These are phyloP conservation scores for Parsonsia alboflavescens DNA, from an alignment of 257 asterid genomes.

Conservation along the genomic window DNA sequence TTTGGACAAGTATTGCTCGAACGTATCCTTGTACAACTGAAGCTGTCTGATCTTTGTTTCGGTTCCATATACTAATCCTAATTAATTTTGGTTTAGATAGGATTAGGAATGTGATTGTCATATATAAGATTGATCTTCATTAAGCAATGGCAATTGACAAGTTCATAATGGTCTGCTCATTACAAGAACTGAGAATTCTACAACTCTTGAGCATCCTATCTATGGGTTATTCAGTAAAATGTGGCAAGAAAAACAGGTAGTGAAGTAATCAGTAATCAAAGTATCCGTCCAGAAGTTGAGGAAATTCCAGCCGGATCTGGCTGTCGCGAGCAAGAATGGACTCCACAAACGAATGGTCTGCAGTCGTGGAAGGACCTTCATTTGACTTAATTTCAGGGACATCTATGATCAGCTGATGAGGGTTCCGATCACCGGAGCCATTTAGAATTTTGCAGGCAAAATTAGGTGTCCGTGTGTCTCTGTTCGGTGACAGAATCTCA, in stretches of 20 bases:
- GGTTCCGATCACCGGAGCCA: not conserved
- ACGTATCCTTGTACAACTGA: too few species aligned
- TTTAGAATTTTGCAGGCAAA: not conserved
- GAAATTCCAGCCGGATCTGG: slow-evolving; percentile 64
- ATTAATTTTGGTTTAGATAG: too few species aligned
- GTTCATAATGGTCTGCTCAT: not conserved
- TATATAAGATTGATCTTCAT: not conserved
- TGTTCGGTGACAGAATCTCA: slow-evolving; percentile 14
- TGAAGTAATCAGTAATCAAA: slow-evolving; percentile 28
- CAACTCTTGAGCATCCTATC: not conserved
- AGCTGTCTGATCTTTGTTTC: not conserved
- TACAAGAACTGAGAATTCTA: not conserved
- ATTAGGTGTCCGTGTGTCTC: slow-evolving; percentile 12
- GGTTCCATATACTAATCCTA: not conserved
- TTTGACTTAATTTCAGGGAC: slow-evolving; percentile 8
- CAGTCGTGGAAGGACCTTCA: slow-evolving; percentile 27
- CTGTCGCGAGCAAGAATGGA: slow-evolving; percentile 67
- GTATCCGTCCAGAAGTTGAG: slow-evolving; percentile 44
- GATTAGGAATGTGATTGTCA: not conserved
- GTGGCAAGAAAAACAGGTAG: not conserved
- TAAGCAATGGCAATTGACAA: too few species aligned
- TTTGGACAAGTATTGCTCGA: not conserved
- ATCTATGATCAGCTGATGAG: not conserved
- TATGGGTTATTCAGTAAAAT: not conserved
- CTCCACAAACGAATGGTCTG: slow-evolving; percentile 61